These are phyloP conservation scores for Suhomyces wounanorum DNA, from an alignment of 1,139 yeast species.

Conservation along the genomic window DNA sequence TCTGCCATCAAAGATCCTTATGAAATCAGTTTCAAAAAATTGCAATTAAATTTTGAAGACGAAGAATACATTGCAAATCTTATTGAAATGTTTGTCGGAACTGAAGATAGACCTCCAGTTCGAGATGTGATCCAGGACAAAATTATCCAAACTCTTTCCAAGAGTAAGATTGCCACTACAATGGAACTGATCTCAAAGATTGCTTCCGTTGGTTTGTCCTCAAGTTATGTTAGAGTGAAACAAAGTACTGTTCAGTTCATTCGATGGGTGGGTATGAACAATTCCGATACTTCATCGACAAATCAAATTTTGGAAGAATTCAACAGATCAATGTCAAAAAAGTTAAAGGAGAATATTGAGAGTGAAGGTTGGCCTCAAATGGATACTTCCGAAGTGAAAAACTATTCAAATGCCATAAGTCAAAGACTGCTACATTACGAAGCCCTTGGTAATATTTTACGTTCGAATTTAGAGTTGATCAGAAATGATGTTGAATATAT, in stretches of 20 bases:
- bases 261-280: slow-evolving; percentile 48
- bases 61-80: slow-evolving; percentile 43
- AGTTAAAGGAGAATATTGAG: slow-evolving; percentile 52
- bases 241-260: slow-evolving; percentile 62
- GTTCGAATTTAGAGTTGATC: slow-evolving; percentile 49
- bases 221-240: slow-evolving; percentile 49
- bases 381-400: slow-evolving; percentile 34
- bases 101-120: slow-evolving; percentile 48
- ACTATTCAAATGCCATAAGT: slow-evolving; percentile 30
- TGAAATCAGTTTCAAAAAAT: slow-evolving; percentile 51
- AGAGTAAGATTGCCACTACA: slow-evolving; percentile 53
- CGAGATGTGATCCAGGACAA: slow-evolving; percentile 57
- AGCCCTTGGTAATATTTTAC: slow-evolving; percentile 67
- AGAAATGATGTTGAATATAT: slow-evolving; percentile 51
- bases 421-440: slow-evolving; percentile 73
- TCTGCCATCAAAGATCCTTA: slow-evolving; percentile 56
- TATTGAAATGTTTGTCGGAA: slow-evolving; percentile 50
- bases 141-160: slow-evolving; percentile 53
- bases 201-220: slow-evolving; percentile 58
- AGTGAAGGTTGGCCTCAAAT: slow-evolving; percentile 63
- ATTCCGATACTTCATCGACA: slow-evolving; percentile 15
- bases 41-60: slow-evolving; percentile 56
- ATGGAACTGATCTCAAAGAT: slow-evolving; percentile 41
- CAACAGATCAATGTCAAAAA: slow-evolving; percentile 47
- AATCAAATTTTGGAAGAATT: slow-evolving; percentile 24